phyloP scores from a whole-genome alignment of 257 asterid genomes.

The Jasminum sambac region DNA sequence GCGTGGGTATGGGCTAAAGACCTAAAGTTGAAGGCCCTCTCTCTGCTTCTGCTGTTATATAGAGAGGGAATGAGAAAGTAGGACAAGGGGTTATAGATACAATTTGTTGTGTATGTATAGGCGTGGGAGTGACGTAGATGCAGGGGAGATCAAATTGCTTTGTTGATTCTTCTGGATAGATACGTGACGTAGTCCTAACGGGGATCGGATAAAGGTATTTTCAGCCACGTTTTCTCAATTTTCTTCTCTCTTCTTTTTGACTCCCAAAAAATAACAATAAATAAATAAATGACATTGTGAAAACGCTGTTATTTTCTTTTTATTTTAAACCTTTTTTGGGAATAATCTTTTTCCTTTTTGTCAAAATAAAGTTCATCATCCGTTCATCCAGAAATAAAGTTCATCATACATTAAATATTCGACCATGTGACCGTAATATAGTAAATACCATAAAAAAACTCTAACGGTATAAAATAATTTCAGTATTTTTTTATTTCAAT shows the following conservation, averaged over 20 bases:
- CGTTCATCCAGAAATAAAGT: no score
- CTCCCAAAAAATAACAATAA: not conserved
- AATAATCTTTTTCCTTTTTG: no score
- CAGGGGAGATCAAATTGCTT: not conserved
- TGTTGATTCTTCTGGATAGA: conserved; percentile 30
- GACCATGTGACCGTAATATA: no score
- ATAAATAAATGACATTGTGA: no score
- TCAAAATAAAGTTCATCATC: no score
- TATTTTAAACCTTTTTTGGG: no score
- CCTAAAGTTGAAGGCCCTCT: conserved; percentile 13
- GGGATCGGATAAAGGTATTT: not conserved
- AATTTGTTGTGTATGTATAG: conserved; percentile 23
- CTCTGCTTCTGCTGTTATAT: conserved; percentile 7
- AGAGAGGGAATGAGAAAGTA: conserved; percentile 8
- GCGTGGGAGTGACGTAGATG: conserved; percentile 29
- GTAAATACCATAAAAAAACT: no score
- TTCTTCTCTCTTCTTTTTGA: not conserved
- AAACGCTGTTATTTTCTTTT: no score
- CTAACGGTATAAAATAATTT: no score
- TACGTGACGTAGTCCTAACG: conserved; percentile 9
- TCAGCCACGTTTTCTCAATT: not conserved
- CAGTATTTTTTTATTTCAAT: no score
- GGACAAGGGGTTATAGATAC: conserved; percentile 13
- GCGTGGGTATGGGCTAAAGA: conserved; percentile 27
- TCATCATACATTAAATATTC: no score